Base-by-base conservation (phyloP, 1,139 yeast species). In the Geotrichum siamense region DNA sequence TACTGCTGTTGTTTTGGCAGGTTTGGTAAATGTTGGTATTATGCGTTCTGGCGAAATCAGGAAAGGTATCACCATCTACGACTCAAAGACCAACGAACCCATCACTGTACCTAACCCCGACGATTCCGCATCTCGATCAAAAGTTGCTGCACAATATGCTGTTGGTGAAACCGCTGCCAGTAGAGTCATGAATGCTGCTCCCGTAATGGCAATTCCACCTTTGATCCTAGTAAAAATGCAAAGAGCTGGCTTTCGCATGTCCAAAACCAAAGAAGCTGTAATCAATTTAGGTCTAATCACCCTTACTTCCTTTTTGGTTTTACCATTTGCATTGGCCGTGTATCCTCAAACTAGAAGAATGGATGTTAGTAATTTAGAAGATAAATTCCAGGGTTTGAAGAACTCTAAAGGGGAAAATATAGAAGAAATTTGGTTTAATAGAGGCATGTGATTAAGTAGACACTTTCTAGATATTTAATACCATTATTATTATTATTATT, bases 1-100 rank as follows among this genome's bases (percentile, higher is more conserved):
- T 66, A 97, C 97, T 1, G 98, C 98, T 3, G 98, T 91, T 31
- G 96, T 89, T 0, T 79, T 93, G 39, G 98, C 98, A 1, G 97
- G 97, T 60, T 71, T 89, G 31, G 94, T 87, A 33, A 91, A 91
- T 56, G 96, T 91, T 23, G 85, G 85, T 59, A 72, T 93, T 53
- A 91, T 91, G 98, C 79, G 98, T 67, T 78, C 93, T 50, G 94
- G 87, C 64, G 98, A 91, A 66, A 79, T 91, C 60, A 78, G 78
- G 55, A 82, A 82, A 61, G 98, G 98, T 51, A 76, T 76, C 45
- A 61, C 76, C 10, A 96, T 91, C 3, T 85, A 70, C 56, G 94
- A 94, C 37, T 73, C 72, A 5, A 57, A 60, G 15, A 61, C 68
- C 3, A 61, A 74, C 38, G 71, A 70, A 48, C 53, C 48, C 69